Percentiles rank a stretch among this genome's conserved stretches.
Evolutionary conservation across 139 green algal genomes (phyloP).

Genomic region (Nannochloris sp.): DNA sequence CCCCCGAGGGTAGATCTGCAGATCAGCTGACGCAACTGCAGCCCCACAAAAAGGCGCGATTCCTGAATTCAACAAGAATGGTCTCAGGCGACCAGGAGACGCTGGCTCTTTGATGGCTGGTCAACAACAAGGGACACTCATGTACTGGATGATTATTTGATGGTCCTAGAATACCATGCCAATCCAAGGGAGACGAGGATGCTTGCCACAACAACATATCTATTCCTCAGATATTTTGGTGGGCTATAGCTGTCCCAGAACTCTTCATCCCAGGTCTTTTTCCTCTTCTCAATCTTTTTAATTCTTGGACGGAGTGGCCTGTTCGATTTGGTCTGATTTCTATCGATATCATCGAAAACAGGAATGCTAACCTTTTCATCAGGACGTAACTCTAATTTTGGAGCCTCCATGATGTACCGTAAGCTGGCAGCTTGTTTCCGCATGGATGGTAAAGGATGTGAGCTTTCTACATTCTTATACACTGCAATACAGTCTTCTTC

Average conservation of each 20-base stretch:
- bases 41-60: too few species aligned
- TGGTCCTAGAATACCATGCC: slow-evolving; percentile 31
- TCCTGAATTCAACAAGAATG: too few species aligned
- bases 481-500: slow-evolving; percentile 66
- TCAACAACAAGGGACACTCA: too few species aligned
- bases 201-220: slow-evolving; percentile 44
- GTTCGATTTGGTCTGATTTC: slow-evolving; percentile 8
- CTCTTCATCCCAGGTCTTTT: slow-evolving; percentile 52
- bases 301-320: slow-evolving; percentile 1
- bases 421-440: slow-evolving; percentile 38
- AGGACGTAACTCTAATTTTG: slow-evolving; percentile 52
- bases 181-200: slow-evolving; percentile 22
- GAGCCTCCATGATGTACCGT: slow-evolving; percentile 78
- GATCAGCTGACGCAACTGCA: too few species aligned
- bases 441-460: slow-evolving; percentile 26
- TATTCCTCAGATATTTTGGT: slow-evolving; percentile 39
- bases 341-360: slow-evolving; percentile 45
- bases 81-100: too few species aligned
- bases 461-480: slow-evolving; percentile 57
- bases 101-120: too few species aligned
- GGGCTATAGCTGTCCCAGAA: slow-evolving; percentile 53
- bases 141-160: too few species aligned
- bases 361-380: slow-evolving; percentile 73
- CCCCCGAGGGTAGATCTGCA: too few species aligned
- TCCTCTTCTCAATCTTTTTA: slow-evolving; percentile 1